Conservation (phyloP, 129 eudicot genomes). For the Erigeron canadensis region DNA sequence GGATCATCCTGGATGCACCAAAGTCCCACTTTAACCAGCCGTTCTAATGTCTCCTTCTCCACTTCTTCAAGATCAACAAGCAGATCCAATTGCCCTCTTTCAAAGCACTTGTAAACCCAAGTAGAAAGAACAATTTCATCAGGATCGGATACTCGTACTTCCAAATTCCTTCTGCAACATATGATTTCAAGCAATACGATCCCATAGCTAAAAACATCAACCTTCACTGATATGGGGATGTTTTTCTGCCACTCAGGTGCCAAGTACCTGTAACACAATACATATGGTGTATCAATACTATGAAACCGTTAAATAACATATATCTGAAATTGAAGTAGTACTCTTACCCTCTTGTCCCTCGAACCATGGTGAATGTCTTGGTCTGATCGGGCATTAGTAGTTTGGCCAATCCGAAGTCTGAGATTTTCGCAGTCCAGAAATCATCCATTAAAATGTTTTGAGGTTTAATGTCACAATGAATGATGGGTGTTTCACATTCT, state of each 20-base stretch:
- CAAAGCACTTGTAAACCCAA: slow-evolving; percentile 12
- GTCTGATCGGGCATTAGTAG: background rate
- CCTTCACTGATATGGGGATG: slow-evolving; percentile 13
- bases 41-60: slow-evolving; percentile 7
- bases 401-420: slow-evolving; percentile 12
- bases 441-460: slow-evolving; percentile 43
- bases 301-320: background rate
- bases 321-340: background rate
- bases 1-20: slow-evolving; percentile 41
- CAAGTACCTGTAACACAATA: slow-evolving; percentile 10
- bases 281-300: background rate
- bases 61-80: slow-evolving; percentile 2
- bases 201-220: slow-evolving; percentile 20
- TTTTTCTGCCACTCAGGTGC: slow-evolving; percentile 29
- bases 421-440: slow-evolving; percentile 17
- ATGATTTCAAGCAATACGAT: slow-evolving; percentile 33
- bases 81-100: slow-evolving; percentile 9
- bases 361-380: slow-evolving; percentile 12
- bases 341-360: slow-evolving; percentile 6
- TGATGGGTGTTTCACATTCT: slow-evolving; percentile 40
- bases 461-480: slow-evolving; percentile 31
- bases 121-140: slow-evolving; percentile 24
- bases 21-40: slow-evolving; percentile 27
- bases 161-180: slow-evolving; percentile 31
- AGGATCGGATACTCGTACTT: background rate